Evolutionary conservation across 2,329 filamentous ascomycete species (phyloP).

Genomic region (Paramyrothecium roridum): DNA sequence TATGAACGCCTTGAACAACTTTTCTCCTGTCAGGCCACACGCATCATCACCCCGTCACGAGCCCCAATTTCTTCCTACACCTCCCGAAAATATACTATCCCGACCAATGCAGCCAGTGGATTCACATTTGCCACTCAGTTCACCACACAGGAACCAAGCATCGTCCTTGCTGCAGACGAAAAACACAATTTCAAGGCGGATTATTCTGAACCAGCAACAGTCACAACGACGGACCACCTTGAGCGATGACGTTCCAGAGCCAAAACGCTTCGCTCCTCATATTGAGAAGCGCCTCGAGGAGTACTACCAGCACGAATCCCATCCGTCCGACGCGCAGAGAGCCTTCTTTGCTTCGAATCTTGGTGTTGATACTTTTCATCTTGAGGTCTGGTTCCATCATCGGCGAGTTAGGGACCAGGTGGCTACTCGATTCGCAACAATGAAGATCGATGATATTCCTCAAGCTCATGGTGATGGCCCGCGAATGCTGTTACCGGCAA

Average conservation of each 20-base stretch:
- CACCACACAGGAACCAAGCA: not conserved
- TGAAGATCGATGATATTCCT: slow-evolving; percentile 35
- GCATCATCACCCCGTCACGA: not conserved
- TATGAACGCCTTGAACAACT: slow-evolving; percentile 4
- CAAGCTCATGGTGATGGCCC: slow-evolving; percentile 26
- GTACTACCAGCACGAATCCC: slow-evolving; percentile 46
- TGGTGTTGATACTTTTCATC: slow-evolving; percentile 46
- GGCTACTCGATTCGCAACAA: slow-evolving; percentile 39
- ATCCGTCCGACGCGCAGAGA: slow-evolving; percentile 46
- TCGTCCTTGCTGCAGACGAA: slow-evolving; percentile 12
- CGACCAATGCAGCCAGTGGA: slow-evolving; percentile 15
- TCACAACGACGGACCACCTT: slow-evolving; percentile 36
- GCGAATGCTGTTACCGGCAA: slow-evolving; percentile 48
- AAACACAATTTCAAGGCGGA: slow-evolving; percentile 31
- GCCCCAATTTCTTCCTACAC: not conserved
- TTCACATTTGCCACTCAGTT: slow-evolving; percentile 18
- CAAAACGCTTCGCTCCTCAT: slow-evolving; percentile 44
- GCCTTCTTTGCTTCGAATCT: slow-evolving; percentile 54
- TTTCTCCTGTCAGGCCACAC: slow-evolving; percentile 12
- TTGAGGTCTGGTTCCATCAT: slow-evolving; percentile 55
- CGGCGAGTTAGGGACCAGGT: slow-evolving; percentile 47
- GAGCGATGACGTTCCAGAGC: slow-evolving; percentile 33
- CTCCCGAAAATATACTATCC: slow-evolving; percentile 6
- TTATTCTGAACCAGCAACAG: slow-evolving; percentile 44
- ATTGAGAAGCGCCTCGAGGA: slow-evolving; percentile 49